Conservation (phyloP, 179 eudicot genomes). For the Spinacia oleracea region DNA sequence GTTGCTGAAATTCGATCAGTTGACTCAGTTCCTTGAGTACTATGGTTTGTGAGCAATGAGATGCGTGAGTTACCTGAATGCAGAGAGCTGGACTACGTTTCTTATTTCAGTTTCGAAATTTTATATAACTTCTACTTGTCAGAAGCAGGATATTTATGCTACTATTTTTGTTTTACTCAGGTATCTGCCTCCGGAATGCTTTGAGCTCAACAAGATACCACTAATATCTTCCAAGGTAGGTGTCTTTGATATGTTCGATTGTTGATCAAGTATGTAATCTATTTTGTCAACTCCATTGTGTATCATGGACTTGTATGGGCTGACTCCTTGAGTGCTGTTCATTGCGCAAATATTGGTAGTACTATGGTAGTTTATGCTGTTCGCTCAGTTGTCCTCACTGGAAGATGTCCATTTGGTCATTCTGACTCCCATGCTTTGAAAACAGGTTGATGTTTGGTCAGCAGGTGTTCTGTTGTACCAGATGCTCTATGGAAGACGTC, state of each 20-base stretch:
- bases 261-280: background rate
- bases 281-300: background rate
- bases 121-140: background rate
- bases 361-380: background rate
- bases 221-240: constrained; percentile 93
- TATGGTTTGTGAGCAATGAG: background rate
- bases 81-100: background rate
- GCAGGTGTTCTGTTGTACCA: constrained; percentile 93
- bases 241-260: background rate
- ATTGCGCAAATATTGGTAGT: background rate
- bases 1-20: background rate
- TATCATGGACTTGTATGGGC: background rate
- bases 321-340: background rate
- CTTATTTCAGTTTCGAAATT: background rate
- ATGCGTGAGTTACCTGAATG: background rate
- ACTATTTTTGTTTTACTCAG: constrained; percentile 34
- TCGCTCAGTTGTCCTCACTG: background rate
- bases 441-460: constrained; percentile 85
- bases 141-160: background rate
- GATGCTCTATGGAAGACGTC: constrained; percentile 95
- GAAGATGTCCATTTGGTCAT: constrained; percentile 6
- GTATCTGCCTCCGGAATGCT: constrained; percentile 99
- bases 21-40: background rate
- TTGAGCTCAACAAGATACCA: constrained; percentile 95
- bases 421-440: constrained; percentile 16